Evolutionary conservation across 140 eudicot genomes (phyloP).

Genomic region (Senecio squalidus): DNA sequence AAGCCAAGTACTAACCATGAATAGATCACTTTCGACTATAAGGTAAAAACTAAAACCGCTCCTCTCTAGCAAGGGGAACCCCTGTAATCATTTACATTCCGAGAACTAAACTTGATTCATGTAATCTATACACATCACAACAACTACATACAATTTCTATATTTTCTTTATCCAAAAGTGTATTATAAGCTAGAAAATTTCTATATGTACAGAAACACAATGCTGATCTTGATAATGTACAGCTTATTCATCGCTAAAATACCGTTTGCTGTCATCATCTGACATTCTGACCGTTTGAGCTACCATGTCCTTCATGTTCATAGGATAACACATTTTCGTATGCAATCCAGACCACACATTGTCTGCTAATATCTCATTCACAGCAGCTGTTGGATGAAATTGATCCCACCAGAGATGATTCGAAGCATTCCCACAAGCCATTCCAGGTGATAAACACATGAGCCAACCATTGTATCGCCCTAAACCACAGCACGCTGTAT

Average conservation of each 20-base stretch:
- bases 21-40: too few relatives aligned
- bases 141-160: background rate
- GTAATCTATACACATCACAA: background rate
- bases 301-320: constrained; percentile 71
- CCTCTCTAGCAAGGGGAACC: background rate
- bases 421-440: constrained; percentile 80
- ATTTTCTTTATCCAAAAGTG: background rate
- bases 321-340: constrained; percentile 75
- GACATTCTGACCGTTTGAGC: constrained; percentile 31
- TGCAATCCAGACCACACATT: constrained; percentile 92
- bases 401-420: constrained; percentile 96
- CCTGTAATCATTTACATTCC: constrained; percentile 19
- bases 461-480: constrained; percentile 80
- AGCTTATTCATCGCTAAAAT: constrained; percentile 4
- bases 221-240: constrained; percentile 3
- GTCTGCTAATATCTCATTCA: constrained; percentile 74
- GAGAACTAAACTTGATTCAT: background rate
- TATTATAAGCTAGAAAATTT: background rate
- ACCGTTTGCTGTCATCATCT: constrained; percentile 17
- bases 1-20: background rate
- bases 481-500: constrained; percentile 83
- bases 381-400: constrained; percentile 90
- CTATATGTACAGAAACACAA: constrained; percentile 1
- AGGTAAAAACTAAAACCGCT: too few relatives aligned
- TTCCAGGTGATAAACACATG: constrained; percentile 70